Evolutionary conservation across 2,329 filamentous ascomycete species (phyloP), one percentile per base, ranked within the genome.

Genomic region (Talaromyces pinophilus): DNA sequence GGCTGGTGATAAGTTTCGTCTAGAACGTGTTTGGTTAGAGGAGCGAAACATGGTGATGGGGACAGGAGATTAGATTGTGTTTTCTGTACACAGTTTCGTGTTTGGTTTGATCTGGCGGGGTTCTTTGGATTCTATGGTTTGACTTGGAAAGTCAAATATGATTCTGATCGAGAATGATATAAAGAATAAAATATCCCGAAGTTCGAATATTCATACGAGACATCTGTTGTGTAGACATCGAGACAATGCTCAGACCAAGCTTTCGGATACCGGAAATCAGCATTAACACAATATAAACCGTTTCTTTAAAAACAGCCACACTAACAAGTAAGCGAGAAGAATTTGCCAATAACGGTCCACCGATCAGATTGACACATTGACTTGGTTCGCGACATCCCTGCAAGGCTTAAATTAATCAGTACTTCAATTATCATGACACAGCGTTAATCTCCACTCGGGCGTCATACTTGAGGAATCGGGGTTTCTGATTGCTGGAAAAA

Each of bases 371-470:
- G 35, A 30, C 17, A 54, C 30, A 54, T 30, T 55, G 35, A 28
- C 22, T 33, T 30, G 38, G 33, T 55, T 35, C 28, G n/a, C 48
- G 17, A 13, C 33, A 62, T 15, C 46, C 50, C 50, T 57, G 50
- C 10, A 33, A 63, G 35, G 33, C 50, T 63, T 44, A 59, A 63
- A 63, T 63, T 63, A 63, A 19, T 19, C 19, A 19, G 19, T 19
- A 19, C 19, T 19, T 19, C 19, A 19, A 19, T 19, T 19, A 19
- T 19, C 19, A 19, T 19, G 19, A 19, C 19, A 19, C 19, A 19
- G 19, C 19, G 19, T 19, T n/a, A 59, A 59, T 59, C 38, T 59
- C 62, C 62, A 64, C 62, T 46, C 13, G n/a, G 28, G n/a, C 19
- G 44, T 19, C 50, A 28, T 46, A 13, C 19, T 44, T 33, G 6